Evolutionary conservation across 2,329 filamentous ascomycete genomes (phyloP).

Genomic region (Alternaria novae-zelandiae): DNA sequence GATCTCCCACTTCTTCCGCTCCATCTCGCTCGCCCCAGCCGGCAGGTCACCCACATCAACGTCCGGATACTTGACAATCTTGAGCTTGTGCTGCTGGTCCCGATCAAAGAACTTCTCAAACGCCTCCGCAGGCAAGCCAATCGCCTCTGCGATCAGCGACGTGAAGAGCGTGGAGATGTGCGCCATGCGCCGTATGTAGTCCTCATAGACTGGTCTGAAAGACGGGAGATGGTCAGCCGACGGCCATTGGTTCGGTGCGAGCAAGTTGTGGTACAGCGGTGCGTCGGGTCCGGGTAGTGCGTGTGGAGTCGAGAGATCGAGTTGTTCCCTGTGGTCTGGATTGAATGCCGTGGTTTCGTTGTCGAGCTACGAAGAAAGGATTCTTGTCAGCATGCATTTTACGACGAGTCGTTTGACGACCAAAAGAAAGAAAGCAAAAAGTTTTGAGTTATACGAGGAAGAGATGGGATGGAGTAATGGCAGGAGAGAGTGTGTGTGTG

Average conservation of each 20-base stretch:
- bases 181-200: slow-evolving; percentile 80
- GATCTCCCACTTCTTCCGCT: slow-evolving; percentile 58
- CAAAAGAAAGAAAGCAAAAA: slow-evolving; percentile 2
- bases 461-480: slow-evolving; percentile 8
- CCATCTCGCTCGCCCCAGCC: slow-evolving; percentile 35
- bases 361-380: slow-evolving; percentile 49
- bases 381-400: slow-evolving; percentile 24
- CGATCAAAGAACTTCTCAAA: slow-evolving; percentile 81
- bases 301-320: slow-evolving; percentile 84
- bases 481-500: slow-evolving; percentile 2
- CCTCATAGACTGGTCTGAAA: slow-evolving; percentile 72
- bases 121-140: slow-evolving; percentile 70
- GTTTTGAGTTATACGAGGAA: neutral
- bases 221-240: slow-evolving; percentile 65
- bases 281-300: slow-evolving; percentile 65
- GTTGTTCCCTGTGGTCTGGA: slow-evolving; percentile 82
- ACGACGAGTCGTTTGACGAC: neutral
- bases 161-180: slow-evolving; percentile 76
- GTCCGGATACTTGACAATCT: slow-evolving; percentile 88
- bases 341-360: slow-evolving; percentile 73
- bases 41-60: slow-evolving; percentile 44
- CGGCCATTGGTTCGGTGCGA: slow-evolving; percentile 83
- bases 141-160: slow-evolving; percentile 81
- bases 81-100: slow-evolving; percentile 81
- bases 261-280: slow-evolving; percentile 76